Evolutionary conservation across 1,139 yeast species (phyloP), one percentile per base, ranked within the genome.

Genomic region (Diutina mesorugosa): DNA sequence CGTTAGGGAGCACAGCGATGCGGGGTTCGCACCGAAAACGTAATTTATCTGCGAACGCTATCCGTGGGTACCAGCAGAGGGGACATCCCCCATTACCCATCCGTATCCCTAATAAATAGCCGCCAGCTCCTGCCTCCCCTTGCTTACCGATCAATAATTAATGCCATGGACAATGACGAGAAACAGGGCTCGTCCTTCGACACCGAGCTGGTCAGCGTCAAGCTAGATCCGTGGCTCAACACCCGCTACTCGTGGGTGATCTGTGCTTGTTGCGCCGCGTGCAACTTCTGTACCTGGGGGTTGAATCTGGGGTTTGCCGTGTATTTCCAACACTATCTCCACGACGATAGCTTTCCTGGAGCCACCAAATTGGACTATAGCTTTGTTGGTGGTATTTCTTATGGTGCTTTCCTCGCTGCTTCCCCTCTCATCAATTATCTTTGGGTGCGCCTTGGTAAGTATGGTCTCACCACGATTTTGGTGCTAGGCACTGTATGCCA

Each of bases 231-330:
- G 8, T n/a, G 26, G 47, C 26, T 45, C 8, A 18, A 45, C n/a
- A 45, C 47, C 8, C 18, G 26, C 8, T 45, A 45, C 47, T n/a
- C 50, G 6, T 47, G 50, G 50, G 30, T 26, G 30, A 47, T 47
- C n/a, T 47, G 50, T 26, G 30, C 30, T 30, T 47, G 50, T 12
- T 47, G 50, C 21, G 12, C 30, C n/a, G 30, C 75, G 6, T 64
- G 77, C 32, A 75, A 76, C 67, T 73, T 77, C 53, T 65, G 73
- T 58, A 74, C 81, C 0, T 79, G 80, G 76, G 85, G 84, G 1
- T 76, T 77, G 76, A 77, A 78, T 58, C 72, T 79, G 46, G 79
- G 82, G 4, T 80, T 72, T 66, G 83, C 82, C 26, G 71, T 79
- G 12, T 80, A 77, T 60, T 78, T 79, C 59, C 70, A 80, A 1